phyloP scores from a whole-genome alignment of 257 asterid species.

The Nicotiana tabacum region DNA sequence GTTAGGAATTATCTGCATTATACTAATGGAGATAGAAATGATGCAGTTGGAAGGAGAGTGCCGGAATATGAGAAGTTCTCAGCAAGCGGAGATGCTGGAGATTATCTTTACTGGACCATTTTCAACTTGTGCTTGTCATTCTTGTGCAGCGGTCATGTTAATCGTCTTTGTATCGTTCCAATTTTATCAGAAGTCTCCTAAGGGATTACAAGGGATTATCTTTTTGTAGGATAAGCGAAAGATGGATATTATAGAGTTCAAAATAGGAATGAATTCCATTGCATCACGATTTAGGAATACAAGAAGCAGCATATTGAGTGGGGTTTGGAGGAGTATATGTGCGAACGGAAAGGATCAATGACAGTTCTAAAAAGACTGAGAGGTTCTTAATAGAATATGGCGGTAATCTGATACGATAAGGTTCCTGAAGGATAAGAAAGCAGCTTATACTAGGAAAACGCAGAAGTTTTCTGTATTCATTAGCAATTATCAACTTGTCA shows the following conservation, averaged over 20 bases:
- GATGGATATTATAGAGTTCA: not conserved
- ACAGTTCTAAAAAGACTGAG: not conserved
- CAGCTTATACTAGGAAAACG: not conserved
- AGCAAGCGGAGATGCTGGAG: not conserved
- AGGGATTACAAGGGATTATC: not conserved
- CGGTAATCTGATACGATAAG: too few species aligned
- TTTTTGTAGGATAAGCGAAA: not conserved
- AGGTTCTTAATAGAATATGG: not conserved
- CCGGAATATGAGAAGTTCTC: not conserved
- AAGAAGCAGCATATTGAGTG: not conserved
- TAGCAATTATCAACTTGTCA: too few species aligned
- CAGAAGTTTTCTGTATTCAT: not conserved
- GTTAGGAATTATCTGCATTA: not conserved
- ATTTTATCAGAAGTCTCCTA: not conserved
- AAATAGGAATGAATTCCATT: not conserved
- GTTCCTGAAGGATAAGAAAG: not conserved
- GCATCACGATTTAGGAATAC: not conserved
- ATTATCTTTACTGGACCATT: not conserved
- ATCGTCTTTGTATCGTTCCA: not conserved
- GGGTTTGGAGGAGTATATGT: not conserved
- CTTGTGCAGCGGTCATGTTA: not conserved
- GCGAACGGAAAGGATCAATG: not conserved
- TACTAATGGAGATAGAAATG: not conserved
- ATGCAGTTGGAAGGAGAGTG: not conserved
- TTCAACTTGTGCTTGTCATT: not conserved